phyloP scores from a whole-genome alignment of 441 rosid species.

The Adansonia rubrostipa region DNA sequence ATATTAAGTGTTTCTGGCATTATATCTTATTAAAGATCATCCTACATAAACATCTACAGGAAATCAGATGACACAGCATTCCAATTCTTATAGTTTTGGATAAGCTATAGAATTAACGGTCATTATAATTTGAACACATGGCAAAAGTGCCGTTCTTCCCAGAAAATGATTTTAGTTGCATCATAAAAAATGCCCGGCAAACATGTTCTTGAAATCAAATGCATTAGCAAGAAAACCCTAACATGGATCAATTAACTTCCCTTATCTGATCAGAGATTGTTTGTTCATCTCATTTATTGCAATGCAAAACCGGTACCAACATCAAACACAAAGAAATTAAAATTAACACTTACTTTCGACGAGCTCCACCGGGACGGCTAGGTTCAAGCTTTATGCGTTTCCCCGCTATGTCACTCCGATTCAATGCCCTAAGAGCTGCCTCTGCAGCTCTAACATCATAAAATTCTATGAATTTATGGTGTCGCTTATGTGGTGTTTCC shows the following conservation, averaged over 20 bases:
- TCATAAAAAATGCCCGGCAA: not conserved
- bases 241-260: conserved; percentile 2
- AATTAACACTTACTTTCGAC: conserved; percentile 63
- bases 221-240: not conserved
- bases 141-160: not conserved
- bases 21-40: not conserved
- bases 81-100: not conserved
- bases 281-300: not conserved
- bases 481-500: conserved; percentile 83
- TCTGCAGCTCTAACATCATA: conserved; percentile 90
- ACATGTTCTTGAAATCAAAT: not conserved
- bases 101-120: not conserved
- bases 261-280: not conserved
- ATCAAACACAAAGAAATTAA: conserved; percentile 1
- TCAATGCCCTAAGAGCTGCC: conserved; percentile 76
- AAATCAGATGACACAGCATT: not conserved
- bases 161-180: not conserved
- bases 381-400: conserved; percentile 94
- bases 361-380: conserved; percentile 92
- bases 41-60: not conserved
- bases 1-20: conserved; percentile 5
- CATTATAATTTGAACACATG: not conserved
- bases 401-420: conserved; percentile 88
- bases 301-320: not conserved
- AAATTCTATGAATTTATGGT: conserved; percentile 85